phyloP scores from a whole-genome alignment of 1,284 basidiomycete species.

The Retiboletus fuscus region DNA sequence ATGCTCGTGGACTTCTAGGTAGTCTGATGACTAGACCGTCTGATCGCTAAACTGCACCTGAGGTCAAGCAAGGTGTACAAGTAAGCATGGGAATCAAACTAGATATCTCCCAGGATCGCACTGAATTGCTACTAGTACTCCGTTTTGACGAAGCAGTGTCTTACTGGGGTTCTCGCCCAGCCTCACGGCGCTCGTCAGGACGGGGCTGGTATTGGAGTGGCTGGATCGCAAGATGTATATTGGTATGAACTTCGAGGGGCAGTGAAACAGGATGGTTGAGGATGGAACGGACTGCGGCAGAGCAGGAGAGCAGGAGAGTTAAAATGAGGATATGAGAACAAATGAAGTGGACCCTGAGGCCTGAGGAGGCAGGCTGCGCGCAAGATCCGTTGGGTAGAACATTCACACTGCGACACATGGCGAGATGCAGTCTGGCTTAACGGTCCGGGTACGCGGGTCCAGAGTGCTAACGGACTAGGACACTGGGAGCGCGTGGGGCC shows the following conservation, averaged over 20 bases:
- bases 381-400: neutral
- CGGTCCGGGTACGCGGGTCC: no score
- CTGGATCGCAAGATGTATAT: neutral
- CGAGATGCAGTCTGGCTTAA: neutral
- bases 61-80: no score
- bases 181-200: neutral
- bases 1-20: no score
- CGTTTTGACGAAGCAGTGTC: neutral
- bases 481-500: no score
- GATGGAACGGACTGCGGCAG: neutral
- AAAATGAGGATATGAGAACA: neutral
- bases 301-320: neutral
- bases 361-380: neutral
- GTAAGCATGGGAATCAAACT: no score
- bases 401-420: constrained; percentile 1
- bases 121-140: neutral
- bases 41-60: no score
- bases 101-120: neutral
- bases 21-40: no score
- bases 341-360: constrained; percentile 9
- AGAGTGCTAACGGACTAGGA: no score
- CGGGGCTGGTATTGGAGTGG: neutral
- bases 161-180: neutral
- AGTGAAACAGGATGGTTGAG: neutral
- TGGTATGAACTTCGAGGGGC: neutral